Evolutionary conservation across 2,329 filamentous ascomycete genomes (phyloP).

Genomic region (Chalaropsis thielavioides): DNA sequence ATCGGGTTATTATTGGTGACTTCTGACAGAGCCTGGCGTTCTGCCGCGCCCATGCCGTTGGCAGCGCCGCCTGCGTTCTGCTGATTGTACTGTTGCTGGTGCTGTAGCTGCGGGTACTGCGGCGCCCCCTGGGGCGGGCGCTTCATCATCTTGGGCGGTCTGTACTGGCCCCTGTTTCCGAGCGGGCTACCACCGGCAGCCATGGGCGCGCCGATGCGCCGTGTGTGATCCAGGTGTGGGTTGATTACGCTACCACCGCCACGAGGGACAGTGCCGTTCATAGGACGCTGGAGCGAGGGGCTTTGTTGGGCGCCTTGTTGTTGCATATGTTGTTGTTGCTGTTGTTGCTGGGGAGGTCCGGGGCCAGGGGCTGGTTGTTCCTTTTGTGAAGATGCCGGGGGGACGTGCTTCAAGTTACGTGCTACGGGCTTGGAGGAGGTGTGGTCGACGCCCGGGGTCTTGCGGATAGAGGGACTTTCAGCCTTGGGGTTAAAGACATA

Average conservation of each 20-base stretch:
- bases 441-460: slow-evolving; percentile 79
- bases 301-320: slow-evolving; percentile 15
- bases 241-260: slow-evolving; percentile 33
- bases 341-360: slow-evolving; percentile 21
- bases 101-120: slow-evolving; percentile 22
- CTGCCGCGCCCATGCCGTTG: slow-evolving; percentile 8
- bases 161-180: slow-evolving; percentile 43
- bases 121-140: slow-evolving; percentile 27
- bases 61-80: not conserved
- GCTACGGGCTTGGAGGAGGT: slow-evolving; percentile 58
- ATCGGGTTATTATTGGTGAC: slow-evolving; percentile 31
- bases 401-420: slow-evolving; percentile 39
- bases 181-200: slow-evolving; percentile 36
- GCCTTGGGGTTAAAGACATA: slow-evolving; percentile 57
- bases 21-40: slow-evolving; percentile 36
- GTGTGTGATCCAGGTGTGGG: slow-evolving; percentile 38
- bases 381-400: slow-evolving; percentile 26
- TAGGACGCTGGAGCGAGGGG: slow-evolving; percentile 10
- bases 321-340: slow-evolving; percentile 7
- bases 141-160: slow-evolving; percentile 42
- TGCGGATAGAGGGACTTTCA: slow-evolving; percentile 73
- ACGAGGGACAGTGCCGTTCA: slow-evolving; percentile 20
- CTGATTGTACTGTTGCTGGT: slow-evolving; percentile 18
- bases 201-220: slow-evolving; percentile 44
- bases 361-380: not conserved